Conservation (phyloP, 2,329 filamentous ascomycete species). For the Aspergillus neoniger region DNA sequence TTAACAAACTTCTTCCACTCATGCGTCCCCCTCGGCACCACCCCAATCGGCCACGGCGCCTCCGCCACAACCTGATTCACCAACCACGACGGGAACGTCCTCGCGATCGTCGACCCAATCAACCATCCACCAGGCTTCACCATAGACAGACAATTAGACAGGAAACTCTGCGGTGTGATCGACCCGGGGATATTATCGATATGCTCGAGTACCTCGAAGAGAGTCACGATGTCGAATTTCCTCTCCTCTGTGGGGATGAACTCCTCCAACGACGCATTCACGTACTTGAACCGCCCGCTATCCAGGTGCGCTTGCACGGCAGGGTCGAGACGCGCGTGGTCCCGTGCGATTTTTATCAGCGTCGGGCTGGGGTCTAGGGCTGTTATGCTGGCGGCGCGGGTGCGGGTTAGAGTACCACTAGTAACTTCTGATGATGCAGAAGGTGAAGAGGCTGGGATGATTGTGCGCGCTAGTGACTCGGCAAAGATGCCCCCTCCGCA, state of each 20-base stretch:
- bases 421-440: conserved; percentile 1
- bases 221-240: conserved; percentile 74
- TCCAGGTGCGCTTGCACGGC: conserved; percentile 56
- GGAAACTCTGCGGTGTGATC: conserved; percentile 68
- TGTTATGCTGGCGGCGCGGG: conserved; percentile 45
- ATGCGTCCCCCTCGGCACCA: conserved; percentile 91
- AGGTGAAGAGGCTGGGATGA: conserved; percentile 33
- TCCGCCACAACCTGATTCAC: conserved; percentile 93
- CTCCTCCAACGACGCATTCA: conserved; percentile 74
- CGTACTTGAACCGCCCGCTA: conserved; percentile 64
- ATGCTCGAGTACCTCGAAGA: conserved; percentile 97
- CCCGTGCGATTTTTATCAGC: conserved; percentile 64
- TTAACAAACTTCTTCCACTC: conserved; percentile 98
- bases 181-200: conserved; percentile 73
- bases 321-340: conserved; percentile 75
- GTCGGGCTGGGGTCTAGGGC: conserved; percentile 48
- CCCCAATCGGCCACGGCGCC: conserved; percentile 66
- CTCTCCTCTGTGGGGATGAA: conserved; percentile 14
- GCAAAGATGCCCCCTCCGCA: conserved; percentile 97
- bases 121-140: conserved; percentile 92
- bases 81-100: conserved; percentile 85
- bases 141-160: conserved; percentile 58
- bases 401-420: conserved; percentile 27
- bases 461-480: conserved; percentile 59
- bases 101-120: conserved; percentile 85